Conservation (phyloP, 306 rosid species). For the Luffa acutangula region DNA sequence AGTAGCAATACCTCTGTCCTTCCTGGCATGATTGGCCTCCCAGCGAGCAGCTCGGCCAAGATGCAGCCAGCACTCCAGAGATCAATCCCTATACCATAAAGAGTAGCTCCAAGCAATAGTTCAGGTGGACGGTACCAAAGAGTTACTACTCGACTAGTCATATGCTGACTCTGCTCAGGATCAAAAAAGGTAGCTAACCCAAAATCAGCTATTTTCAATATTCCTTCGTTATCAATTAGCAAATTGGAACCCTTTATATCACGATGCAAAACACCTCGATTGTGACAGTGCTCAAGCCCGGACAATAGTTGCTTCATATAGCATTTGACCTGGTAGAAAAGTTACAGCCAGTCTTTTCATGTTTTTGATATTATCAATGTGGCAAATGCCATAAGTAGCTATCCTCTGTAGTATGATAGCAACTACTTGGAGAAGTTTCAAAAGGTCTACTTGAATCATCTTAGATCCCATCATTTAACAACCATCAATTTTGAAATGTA, state of each 20-base stretch:
- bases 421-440: neutral
- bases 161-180: constrained; percentile 49
- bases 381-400: neutral
- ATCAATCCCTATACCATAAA: constrained; percentile 59
- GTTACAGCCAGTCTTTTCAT: constrained; percentile 17
- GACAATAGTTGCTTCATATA: constrained; percentile 87
- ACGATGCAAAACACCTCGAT: constrained; percentile 76
- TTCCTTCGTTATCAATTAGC: constrained; percentile 77
- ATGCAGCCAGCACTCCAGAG: constrained; percentile 98
- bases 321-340: constrained; percentile 61
- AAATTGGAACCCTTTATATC: constrained; percentile 96
- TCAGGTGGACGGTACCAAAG: constrained; percentile 98
- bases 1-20: constrained; percentile 70
- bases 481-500: neutral
- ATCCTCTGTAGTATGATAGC: neutral
- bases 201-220: constrained; percentile 92
- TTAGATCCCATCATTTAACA: neutral
- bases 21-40: constrained; percentile 94
- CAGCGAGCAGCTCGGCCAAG: constrained; percentile 77
- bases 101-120: constrained; percentile 83
- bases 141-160: constrained; percentile 93
- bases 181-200: constrained; percentile 69
- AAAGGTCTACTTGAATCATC: neutral
- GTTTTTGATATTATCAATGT: constrained; percentile 12
- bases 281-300: constrained; percentile 95